Evolutionary conservation across 2,329 filamentous ascomycete species (phyloP).

Genomic region (Verticillium nubilum): DNA sequence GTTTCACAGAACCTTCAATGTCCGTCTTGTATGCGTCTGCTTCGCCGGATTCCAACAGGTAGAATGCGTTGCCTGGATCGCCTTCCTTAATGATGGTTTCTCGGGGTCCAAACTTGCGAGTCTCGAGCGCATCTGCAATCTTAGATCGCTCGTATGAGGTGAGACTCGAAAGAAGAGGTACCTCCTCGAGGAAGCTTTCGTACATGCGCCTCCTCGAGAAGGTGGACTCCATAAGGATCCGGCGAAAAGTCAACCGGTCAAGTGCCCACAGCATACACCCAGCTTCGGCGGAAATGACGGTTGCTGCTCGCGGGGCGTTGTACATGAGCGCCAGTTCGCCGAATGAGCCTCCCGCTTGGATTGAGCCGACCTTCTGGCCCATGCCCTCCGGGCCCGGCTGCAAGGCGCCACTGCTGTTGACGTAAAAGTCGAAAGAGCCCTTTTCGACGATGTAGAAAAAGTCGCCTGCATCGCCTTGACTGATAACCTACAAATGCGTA

Average conservation of each 20-base stretch:
- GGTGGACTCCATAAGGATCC: conserved; percentile 96
- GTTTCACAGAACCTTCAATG: conserved; percentile 63
- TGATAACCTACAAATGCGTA: conserved; percentile 67
- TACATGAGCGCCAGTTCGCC: conserved; percentile 98
- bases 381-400: conserved; percentile 78
- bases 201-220: conserved; percentile 96
- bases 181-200: conserved; percentile 92
- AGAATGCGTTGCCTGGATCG: conserved; percentile 88
- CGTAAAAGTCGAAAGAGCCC: conserved; percentile 85
- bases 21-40: conserved; percentile 84
- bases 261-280: conserved; percentile 86
- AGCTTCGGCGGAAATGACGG: conserved; percentile 77
- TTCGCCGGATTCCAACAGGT: conserved; percentile 80
- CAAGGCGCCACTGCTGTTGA: conserved; percentile 71
- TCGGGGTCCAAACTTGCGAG: conserved; percentile 74
- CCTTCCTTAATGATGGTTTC: conserved; percentile 87
- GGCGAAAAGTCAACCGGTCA: conserved; percentile 92
- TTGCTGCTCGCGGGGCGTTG: conserved; percentile 92
- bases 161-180: conserved; percentile 75
- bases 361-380: conserved; percentile 74
- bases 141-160: conserved; percentile 94
- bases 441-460: conserved; percentile 97
- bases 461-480: conserved; percentile 91
- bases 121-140: conserved; percentile 93
- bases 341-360: conserved; percentile 86